Evolutionary conservation across 2,329 filamentous ascomycete species (phyloP).

Genomic region (Knoxdaviesia capensis): DNA sequence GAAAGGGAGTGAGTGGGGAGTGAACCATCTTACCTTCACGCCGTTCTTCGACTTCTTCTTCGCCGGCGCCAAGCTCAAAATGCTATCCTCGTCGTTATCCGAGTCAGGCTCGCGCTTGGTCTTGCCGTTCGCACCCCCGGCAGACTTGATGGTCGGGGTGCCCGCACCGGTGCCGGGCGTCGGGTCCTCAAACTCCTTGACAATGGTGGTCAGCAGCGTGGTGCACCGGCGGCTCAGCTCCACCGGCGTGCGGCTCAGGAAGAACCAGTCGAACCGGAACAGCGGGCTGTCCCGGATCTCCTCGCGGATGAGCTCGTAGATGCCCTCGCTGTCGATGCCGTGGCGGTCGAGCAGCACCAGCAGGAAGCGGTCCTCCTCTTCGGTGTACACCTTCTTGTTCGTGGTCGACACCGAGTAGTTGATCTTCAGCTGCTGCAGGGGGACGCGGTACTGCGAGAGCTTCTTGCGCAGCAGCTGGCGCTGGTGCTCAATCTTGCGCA

Average conservation of each 20-base stretch:
- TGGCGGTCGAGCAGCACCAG: constrained; percentile 84
- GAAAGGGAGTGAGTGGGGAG: neutral
- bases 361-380: constrained; percentile 92
- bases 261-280: constrained; percentile 99
- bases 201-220: constrained; percentile 82
- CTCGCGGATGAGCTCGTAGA: constrained; percentile 91
- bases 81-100: constrained; percentile 64
- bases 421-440: constrained; percentile 92
- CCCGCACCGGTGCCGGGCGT: neutral
- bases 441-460: constrained; percentile 91
- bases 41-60: constrained; percentile 91
- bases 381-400: constrained; percentile 99
- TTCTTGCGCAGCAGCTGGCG: constrained; percentile 88
- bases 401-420: constrained; percentile 98
- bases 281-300: constrained; percentile 87
- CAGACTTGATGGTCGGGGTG: neutral
- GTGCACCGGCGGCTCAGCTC: constrained; percentile 87
- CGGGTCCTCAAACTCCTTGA: constrained; percentile 74
- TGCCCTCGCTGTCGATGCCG: constrained; percentile 73
- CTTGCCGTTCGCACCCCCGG: constrained; percentile 41
- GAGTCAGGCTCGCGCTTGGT: constrained; percentile 62
- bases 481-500: constrained; percentile 76
- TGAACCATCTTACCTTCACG: constrained; percentile 47
- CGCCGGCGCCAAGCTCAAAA: constrained; percentile 60
- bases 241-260: constrained; percentile 79